These are phyloP conservation scores for Ustilago curta DNA, from an alignment of 1,284 basidiomycete species.

Conservation along the genomic window DNA sequence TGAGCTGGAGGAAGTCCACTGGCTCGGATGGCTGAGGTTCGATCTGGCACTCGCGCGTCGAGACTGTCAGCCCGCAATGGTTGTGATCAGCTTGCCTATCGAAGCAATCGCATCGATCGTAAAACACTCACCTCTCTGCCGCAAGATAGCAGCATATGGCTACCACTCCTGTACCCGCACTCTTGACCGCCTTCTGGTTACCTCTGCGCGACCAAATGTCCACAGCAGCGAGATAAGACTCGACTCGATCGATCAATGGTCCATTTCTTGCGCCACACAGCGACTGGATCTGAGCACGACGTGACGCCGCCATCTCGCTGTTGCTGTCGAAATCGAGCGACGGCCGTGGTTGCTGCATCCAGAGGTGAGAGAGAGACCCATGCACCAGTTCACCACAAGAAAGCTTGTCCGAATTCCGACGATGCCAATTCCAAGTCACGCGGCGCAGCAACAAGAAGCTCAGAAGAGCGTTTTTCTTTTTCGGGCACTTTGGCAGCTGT, in stretches of 20 bases:
- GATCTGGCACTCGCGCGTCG: constrained; percentile 26
- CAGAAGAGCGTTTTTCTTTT: neutral
- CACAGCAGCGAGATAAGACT: constrained; percentile 51
- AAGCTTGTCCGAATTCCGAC: constrained; percentile 33
- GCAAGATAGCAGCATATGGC: constrained; percentile 51
- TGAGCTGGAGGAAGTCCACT: constrained; percentile 43
- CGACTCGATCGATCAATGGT: constrained; percentile 46
- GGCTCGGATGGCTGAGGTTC: constrained; percentile 32
- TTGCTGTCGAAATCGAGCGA: neutral
- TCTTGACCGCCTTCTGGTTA: constrained; percentile 50
- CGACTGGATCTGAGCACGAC: constrained; percentile 45
- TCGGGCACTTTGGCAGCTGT: constrained; percentile 2
- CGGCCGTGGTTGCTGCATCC: neutral
- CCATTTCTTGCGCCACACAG: constrained; percentile 45
- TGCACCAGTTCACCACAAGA: constrained; percentile 4
- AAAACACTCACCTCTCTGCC: constrained; percentile 21
- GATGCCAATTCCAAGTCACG: constrained; percentile 1
- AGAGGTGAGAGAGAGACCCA: constrained; percentile 11
- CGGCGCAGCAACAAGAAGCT: constrained; percentile 10
- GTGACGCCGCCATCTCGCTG: constrained; percentile 34
- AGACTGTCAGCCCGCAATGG: constrained; percentile 9
- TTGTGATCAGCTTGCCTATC: too few relatives aligned
- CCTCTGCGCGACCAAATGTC: constrained; percentile 51
- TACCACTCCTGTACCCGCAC: constrained; percentile 45
- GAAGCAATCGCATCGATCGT: too few relatives aligned